phyloP scores from a whole-genome alignment of 1,139 yeast genomes.

The Casaregolazyma suthepensis region DNA sequence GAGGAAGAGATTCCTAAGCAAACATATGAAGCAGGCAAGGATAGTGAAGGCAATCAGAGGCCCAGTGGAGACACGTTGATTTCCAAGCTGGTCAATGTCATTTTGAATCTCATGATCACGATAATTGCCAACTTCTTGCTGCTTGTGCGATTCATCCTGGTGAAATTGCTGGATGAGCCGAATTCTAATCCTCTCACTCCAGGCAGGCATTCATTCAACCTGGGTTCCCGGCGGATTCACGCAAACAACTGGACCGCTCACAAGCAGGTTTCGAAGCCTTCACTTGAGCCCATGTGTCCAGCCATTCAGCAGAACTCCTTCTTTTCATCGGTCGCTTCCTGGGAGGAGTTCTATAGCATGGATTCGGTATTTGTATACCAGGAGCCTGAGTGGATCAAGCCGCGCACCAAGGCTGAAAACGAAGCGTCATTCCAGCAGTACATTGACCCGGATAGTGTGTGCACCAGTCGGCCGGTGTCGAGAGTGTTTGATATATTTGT shows the following conservation, averaged over 20 bases:
- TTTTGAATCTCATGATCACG: not conserved
- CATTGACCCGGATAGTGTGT: conserved; percentile 6
- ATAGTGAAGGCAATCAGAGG: not conserved
- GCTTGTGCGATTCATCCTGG: not conserved
- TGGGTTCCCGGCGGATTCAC: not conserved
- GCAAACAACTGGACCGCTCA: not conserved
- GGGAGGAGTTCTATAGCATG: conserved; percentile 31
- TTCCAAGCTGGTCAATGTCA: not conserved
- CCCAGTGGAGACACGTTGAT: not conserved
- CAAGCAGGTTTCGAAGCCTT: conserved; percentile 4
- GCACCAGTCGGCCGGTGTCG: not conserved
- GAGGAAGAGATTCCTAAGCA: not conserved
- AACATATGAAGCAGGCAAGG: not conserved
- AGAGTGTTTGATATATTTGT: conserved; percentile 7
- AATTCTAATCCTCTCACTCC: not conserved
- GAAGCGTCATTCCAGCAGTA: not conserved
- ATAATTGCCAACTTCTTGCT: not conserved
- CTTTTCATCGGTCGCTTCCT: conserved; percentile 30
- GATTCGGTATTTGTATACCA: conserved; percentile 26
- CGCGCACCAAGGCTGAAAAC: conserved; percentile 1
- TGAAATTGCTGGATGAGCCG: not conserved
- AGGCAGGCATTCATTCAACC: not conserved
- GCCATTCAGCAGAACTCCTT: not conserved
- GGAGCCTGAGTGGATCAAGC: conserved; percentile 19
- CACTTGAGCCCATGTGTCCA: conserved; percentile 1